phyloP scores from a whole-genome alignment of 2,329 filamentous ascomycete genomes.

The Cadophora luteo-olivacea region DNA sequence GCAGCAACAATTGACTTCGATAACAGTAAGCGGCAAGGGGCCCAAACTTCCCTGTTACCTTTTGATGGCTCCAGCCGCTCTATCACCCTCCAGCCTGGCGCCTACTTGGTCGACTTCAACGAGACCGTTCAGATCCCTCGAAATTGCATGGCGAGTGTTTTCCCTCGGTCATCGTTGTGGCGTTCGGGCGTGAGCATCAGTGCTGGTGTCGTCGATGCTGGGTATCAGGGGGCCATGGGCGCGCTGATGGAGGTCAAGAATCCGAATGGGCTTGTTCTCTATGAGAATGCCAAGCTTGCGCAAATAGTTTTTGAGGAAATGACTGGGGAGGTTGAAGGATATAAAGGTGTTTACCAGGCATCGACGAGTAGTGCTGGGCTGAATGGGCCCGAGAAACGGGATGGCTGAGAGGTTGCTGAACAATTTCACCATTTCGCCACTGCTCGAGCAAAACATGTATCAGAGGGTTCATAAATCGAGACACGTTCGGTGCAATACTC shows the following conservation, averaged over 20 bases:
- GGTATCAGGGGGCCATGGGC: constrained; percentile 21
- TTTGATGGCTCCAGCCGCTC: neutral
- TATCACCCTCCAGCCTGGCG: constrained; percentile 12
- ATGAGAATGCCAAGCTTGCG: constrained; percentile 18
- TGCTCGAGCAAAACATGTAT: neutral
- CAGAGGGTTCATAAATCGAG: neutral
- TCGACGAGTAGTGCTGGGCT: constrained; percentile 8
- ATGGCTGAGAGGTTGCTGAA: neutral
- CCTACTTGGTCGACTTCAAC: constrained; percentile 24
- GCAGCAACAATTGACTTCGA: constrained; percentile 20
- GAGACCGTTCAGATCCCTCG: constrained; percentile 12
- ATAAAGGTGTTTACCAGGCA: constrained; percentile 20
- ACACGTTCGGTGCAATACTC: neutral
- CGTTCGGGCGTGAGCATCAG: constrained; percentile 16
- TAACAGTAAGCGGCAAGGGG: constrained; percentile 12
- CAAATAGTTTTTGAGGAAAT: constrained; percentile 19
- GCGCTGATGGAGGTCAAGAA: constrained; percentile 20
- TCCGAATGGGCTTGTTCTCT: constrained; percentile 4
- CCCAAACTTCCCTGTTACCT: constrained; percentile 1
- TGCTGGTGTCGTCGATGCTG: constrained; percentile 22
- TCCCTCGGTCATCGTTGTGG: constrained; percentile 16
- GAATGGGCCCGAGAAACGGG: neutral
- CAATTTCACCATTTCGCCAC: neutral
- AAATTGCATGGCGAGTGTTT: constrained; percentile 17
- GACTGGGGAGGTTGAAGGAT: constrained; percentile 9